phyloP scores from a whole-genome alignment of 2,329 filamentous ascomycete species.

The Cercospora beticola region DNA sequence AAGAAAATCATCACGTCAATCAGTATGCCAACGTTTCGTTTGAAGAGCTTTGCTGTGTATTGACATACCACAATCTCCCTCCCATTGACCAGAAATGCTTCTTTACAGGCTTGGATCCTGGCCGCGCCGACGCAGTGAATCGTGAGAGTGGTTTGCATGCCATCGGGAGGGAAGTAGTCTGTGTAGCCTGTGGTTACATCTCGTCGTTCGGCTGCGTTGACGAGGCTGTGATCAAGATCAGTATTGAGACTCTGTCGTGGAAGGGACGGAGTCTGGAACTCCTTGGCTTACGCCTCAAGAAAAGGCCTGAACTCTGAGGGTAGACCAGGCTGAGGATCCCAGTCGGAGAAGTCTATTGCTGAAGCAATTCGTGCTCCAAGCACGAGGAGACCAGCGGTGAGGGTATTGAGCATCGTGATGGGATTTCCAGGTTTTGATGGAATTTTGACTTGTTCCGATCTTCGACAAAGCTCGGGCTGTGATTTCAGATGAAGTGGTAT shows the following conservation, averaged over 20 bases:
- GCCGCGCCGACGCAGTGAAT: constrained; percentile 13
- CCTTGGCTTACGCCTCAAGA: not conserved
- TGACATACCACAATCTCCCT: constrained; percentile 7
- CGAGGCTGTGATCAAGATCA: not conserved
- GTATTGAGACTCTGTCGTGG: not conserved
- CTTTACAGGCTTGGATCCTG: constrained; percentile 10
- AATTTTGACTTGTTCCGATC: not conserved
- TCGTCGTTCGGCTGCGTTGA: constrained; percentile 9
- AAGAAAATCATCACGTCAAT: not conserved
- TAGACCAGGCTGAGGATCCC: not conserved
- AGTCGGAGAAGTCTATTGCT: not conserved
- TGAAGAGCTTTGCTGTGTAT: not conserved
- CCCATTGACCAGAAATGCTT: not conserved
- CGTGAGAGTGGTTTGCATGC: constrained; percentile 13
- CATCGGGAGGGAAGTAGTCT: constrained; percentile 16
- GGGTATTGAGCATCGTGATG: not conserved
- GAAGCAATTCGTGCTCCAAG: not conserved
- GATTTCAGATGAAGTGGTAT: not conserved
- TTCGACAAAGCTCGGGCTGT: not conserved
- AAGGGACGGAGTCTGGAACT: no score
- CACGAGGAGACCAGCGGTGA: not conserved
- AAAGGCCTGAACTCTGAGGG: not conserved
- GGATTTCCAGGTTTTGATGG: not conserved
- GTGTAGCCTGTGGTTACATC: constrained; percentile 14
- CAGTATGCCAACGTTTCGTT: not conserved